Evolutionary conservation across 352 stramenopile species (phyloP).

Genomic region (Phytophthora pluvialis): DNA sequence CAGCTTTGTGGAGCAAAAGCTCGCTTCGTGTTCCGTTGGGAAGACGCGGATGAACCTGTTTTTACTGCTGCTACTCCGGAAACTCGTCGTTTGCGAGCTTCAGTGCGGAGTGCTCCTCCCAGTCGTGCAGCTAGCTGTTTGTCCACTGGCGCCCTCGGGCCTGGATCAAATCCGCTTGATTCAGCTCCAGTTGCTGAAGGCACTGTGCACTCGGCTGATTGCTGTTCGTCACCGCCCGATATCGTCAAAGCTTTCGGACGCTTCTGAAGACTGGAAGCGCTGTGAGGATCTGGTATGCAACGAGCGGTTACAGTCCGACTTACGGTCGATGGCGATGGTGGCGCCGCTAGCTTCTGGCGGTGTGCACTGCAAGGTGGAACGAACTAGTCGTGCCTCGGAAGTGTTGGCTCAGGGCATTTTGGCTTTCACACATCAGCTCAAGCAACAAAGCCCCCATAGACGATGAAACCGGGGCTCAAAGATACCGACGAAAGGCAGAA

Average conservation of each 20-base stretch:
- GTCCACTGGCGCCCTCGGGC: constrained; percentile 37
- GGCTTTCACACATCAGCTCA: constrained; percentile 37
- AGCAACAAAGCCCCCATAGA: constrained; percentile 33
- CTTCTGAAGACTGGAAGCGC: constrained; percentile 25
- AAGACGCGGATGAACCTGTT: constrained; percentile 60
- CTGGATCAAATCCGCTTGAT: constrained; percentile 50
- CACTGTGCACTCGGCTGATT: constrained; percentile 46
- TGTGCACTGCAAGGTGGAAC: constrained; percentile 22
- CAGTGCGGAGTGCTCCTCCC: constrained; percentile 36
- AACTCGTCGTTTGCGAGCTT: constrained; percentile 41
- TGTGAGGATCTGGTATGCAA: constrained; percentile 54
- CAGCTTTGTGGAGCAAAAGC: constrained; percentile 54
- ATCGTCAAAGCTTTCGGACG: constrained; percentile 1
- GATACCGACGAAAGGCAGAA: constrained; percentile 35
- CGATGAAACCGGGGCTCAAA: constrained; percentile 29
- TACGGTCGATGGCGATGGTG: constrained; percentile 37
- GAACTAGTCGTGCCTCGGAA: constrained; percentile 41
- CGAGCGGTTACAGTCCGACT: constrained; percentile 54
- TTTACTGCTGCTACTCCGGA: constrained; percentile 58
- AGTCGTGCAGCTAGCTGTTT: constrained; percentile 52
- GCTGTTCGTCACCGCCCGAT: constrained; percentile 20
- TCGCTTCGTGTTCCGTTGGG: constrained; percentile 47
- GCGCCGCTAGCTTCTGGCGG: constrained; percentile 3
- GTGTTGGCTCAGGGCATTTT: constrained; percentile 57
- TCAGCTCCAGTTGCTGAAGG: constrained; percentile 59